Base-by-base conservation (phyloP, 768 basidiomycete genomes). In the Boletus speciosus region DNA sequence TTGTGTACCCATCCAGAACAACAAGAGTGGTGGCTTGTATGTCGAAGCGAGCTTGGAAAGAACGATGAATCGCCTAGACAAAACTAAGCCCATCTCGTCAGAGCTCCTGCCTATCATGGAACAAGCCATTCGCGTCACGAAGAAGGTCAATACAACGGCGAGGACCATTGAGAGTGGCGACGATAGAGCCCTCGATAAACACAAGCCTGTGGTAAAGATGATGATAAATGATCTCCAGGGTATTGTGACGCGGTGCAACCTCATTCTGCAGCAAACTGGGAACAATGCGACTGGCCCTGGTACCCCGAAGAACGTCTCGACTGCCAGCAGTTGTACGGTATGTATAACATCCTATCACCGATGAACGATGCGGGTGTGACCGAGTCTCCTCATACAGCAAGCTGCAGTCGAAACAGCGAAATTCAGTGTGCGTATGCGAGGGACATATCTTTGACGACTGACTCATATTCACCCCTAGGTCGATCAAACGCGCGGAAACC, bases 231-330 rank as follows among this genome's bases (percentile, higher is more conserved):
- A 41, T 15, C 50, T 61, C 15, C 55, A 50, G 23, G 47, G 29
- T 14, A 55, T 58, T n/a, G 61, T 61, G n/a, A 61, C 61, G 11
- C 59, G 47, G 37, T 61, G 61, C 38, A 61, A 61, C 34, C 60
- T 61, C 21, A 55, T 61, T 40, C 49, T 61, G 11, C 61, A 54
- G 29, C 61, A 61, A 37, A 54, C 56, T 2, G 61, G 56, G 1
- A 57, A 46, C n/a, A 31, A 40, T n/a, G 55, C 52, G 12, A 58
- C 47, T 14, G 61, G 60, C 15, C 61, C 61, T 19, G 61, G 60
- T 19, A 61, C 60, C 5, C 56, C 56, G 23, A 51, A 51, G 42
- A 39, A 23, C n/a, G 59, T 57, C 6, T 49, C 47, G 21, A 37
- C 49, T 9, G 32, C 47, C 6, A 10, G 25, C 16, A 43, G 59